These are phyloP conservation scores for Colletotrichum liaoningense DNA, from an alignment of 2,329 filamentous ascomycete species.

Conservation along the genomic window DNA sequence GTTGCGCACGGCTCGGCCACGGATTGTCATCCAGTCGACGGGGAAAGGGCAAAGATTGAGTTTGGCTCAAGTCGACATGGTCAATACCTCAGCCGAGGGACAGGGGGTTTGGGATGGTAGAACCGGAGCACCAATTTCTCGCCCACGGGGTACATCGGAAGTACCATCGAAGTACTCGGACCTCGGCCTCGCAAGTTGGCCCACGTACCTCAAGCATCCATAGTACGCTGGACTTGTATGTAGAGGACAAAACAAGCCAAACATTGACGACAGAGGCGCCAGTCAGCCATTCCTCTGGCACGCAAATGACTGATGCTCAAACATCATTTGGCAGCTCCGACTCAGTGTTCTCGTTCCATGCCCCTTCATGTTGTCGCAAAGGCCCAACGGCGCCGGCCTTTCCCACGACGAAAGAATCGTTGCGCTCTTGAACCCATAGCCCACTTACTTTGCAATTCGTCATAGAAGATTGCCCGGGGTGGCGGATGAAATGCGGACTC, in stretches of 20 bases:
- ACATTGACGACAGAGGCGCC: neutral
- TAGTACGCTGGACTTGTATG: neutral
- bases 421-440: neutral
- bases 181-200: neutral
- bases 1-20: no score
- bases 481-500: neutral
- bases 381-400: neutral
- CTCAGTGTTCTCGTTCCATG: neutral
- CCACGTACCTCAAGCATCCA: neutral
- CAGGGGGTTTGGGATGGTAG: conserved; percentile 4
- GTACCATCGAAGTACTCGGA: conserved; percentile 2
- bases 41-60: conserved; percentile 7
- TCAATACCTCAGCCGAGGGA: neutral
- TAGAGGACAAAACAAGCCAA: neutral
- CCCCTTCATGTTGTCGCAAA: neutral
- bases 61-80: conserved; percentile 1
- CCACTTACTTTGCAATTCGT: neutral
- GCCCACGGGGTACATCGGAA: neutral
- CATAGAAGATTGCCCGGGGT: neutral
- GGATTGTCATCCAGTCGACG: neutral
- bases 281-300: conserved; percentile 5
- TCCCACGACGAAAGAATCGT: neutral
- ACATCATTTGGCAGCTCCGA: neutral
- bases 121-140: neutral
- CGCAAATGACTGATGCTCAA: conserved; percentile 11